Base-by-base conservation (phyloP, 139 green algal species). In the Picochlorum sp. region DNA sequence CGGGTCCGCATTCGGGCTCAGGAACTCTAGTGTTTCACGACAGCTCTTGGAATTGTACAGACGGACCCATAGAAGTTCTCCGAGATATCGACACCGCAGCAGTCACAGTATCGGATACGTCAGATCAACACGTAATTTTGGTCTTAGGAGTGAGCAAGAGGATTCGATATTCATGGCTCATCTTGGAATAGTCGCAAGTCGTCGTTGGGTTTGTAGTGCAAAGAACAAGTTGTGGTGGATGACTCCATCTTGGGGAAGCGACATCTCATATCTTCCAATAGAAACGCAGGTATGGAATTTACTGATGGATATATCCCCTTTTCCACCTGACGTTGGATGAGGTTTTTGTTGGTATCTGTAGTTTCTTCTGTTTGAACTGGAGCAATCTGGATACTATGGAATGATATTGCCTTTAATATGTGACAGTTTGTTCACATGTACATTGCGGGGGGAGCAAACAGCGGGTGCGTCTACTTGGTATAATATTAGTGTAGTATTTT, bases 161-260 rank as follows among this genome's bases (percentile, higher is more conserved):
- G n/a, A 20, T 5, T 54, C 47, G 18, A 54, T 9, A 54, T 54
- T 54, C 15, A 21, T 26, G 47, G 16, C n/a, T 21, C 11, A 21
- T 3, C 49, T 85, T 23, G 79, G 75, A 30, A 55, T 50, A 59
- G 57, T 83, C 30, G 20, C 23, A 28, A 84, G 76, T 61, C 64
- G 68, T 49, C 76, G 74, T 18, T 87, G 84, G 70, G 65, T 92
- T 28, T 77, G 72, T 2, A 88, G 78, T 65, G 86, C 86, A 2
- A 76, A 85, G 50, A 85, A 83, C 74, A 94, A 94, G 81, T 79
- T 96, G 44, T 94, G 86, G 86, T 96, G 89, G 89, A 93, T 95
- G 89, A 92, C 87, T 8, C 91, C 91, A 6, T 83, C 90, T 76
- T 95, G 88, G 89, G 86, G 89, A 45, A 78, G n/a, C 8, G 78